Base-by-base conservation (phyloP, 345 rosid genomes). In the Microthlaspi erraticum region DNA sequence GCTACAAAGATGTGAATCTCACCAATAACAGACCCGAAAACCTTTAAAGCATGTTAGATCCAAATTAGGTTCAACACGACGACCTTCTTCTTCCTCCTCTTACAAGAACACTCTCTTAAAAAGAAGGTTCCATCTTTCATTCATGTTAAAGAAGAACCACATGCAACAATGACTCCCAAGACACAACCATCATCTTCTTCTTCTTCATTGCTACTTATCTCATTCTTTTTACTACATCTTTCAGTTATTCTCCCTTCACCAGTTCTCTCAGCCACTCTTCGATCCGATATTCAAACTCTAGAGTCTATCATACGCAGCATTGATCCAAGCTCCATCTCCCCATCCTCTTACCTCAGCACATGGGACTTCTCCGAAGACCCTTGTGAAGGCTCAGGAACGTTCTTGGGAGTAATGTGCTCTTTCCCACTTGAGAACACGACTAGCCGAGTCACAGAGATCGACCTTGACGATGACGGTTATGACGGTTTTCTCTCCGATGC, bases 331-430 rank as follows among this genome's bases (percentile, higher is more conserved):
- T 80, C 87, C 8, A 80, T 85, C 13, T 56, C 81, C 0, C 41
- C 79, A 2, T 56, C 75, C 23, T 87, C 87, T 34, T 85, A 73
- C 71, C 74, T 85, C 52, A 39, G 64, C 20, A 82, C 86, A 36
- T 87, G 87, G 89, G 82, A 87, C 68, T 83, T 85, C 67, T 29
- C 78, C 3, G 50, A 37, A n/a, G 91, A 86, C 71, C 88, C 91
- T 3, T 83, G 89, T 18, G 84, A 78, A 41, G 79, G 69, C 31
- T 1, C 77, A 3, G 84, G 79, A 14, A 69, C 59, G 18, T 81
- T 84, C 77, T 81, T 77, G 6, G 88, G 90, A 26, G 78, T 85
- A 42, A 64, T 85, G 70, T 87, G 93, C 42, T 61, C 83, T 13
- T 39, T 74, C 58, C 86, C 84, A 41, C 7, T 32, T 0, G 84